Conservation (phyloP, 2,329 filamentous ascomycete genomes). For the Neurospora sp. region DNA sequence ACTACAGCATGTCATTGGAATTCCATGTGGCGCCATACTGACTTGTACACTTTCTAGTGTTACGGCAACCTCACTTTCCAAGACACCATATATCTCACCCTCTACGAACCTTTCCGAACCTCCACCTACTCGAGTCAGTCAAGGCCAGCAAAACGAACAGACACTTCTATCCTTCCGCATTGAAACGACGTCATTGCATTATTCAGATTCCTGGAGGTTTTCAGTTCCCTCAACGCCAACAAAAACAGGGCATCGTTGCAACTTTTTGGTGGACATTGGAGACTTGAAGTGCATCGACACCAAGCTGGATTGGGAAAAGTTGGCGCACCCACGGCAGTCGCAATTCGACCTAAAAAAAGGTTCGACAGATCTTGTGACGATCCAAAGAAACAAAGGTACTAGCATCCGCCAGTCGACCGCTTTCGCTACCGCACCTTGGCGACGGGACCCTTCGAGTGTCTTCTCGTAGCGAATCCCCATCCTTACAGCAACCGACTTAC, state of each 20-base stretch:
- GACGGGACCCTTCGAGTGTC: background rate
- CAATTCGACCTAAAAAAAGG: background rate
- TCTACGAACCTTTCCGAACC: background rate
- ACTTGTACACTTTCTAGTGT: background rate
- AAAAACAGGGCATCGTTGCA: background rate
- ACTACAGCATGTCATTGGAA: background rate
- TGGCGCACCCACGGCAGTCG: background rate
- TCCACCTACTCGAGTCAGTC: background rate
- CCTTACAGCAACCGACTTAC: background rate
- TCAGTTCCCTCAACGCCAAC: background rate
- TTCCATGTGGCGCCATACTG: background rate
- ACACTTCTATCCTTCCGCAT: background rate
- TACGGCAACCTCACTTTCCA: background rate
- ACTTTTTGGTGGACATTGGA: background rate
- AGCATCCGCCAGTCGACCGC: background rate
- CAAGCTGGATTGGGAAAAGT: background rate
- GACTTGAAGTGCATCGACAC: background rate
- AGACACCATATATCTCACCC: background rate
- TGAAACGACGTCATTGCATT: background rate
- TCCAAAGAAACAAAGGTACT: slow-evolving; percentile 1
- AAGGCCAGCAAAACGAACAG: background rate
- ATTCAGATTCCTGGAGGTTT: background rate
- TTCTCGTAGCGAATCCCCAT: background rate
- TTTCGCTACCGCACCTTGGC: background rate
- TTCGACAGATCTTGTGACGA: slow-evolving; percentile 6